phyloP scores from a whole-genome alignment of 1,284 basidiomycete genomes.

The Sanguinoderma infundibulare region DNA sequence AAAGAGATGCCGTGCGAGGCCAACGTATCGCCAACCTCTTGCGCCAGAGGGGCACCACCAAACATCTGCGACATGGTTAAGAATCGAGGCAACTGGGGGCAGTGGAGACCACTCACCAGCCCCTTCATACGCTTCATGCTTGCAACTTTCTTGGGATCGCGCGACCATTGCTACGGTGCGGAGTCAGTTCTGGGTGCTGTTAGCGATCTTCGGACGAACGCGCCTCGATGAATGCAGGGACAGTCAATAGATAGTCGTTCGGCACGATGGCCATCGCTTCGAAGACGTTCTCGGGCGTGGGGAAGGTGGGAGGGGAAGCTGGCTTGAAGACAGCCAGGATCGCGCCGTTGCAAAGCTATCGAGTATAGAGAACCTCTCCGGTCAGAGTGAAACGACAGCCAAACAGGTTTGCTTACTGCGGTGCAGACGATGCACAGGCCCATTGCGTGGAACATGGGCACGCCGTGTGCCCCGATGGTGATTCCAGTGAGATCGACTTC shows the following conservation, averaged over 20 bases:
- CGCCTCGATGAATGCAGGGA: constrained; percentile 6
- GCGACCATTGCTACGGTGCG: background rate
- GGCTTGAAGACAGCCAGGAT: background rate
- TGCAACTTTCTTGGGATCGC: constrained; percentile 5
- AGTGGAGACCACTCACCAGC: background rate
- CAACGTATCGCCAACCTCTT: constrained; percentile 6
- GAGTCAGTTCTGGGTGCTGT: background rate
- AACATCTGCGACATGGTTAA: constrained; percentile 1
- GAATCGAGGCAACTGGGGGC: background rate
- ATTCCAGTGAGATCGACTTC: background rate
- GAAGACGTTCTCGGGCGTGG: constrained; percentile 4
- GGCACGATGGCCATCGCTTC: background rate
- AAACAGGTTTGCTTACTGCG: background rate
- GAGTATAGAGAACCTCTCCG: background rate
- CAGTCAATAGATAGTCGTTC: background rate
- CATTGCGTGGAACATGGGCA: constrained; percentile 21
- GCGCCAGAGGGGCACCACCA: constrained; percentile 9
- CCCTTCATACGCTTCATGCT: constrained; percentile 1
- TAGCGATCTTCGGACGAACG: background rate
- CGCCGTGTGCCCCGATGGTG: constrained; percentile 5
- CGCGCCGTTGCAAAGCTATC: background rate
- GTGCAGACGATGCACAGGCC: constrained; percentile 6
- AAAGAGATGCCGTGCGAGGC: constrained; percentile 1
- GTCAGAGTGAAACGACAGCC: background rate
- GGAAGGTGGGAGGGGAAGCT: constrained; percentile 3